Evolutionary conservation across 192 early-diverging fungal species (phyloP).

Genomic region (Funneliformis geosporum): DNA sequence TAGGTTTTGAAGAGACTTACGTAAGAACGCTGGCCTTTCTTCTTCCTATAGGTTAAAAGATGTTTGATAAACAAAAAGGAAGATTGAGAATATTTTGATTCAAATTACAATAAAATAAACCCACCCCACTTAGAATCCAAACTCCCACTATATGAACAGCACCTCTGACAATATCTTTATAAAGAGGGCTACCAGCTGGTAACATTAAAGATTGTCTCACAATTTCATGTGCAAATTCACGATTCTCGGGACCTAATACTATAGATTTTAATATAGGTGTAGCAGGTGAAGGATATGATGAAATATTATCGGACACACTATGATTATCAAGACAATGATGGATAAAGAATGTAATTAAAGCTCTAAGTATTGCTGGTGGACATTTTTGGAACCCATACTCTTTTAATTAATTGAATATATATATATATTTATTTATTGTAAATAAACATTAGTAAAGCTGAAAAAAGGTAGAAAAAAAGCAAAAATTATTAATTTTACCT

Average conservation of each 20-base stretch:
- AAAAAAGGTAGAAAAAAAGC: not conserved
- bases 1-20: conserved; percentile 34
- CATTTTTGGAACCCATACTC: conserved; percentile 65
- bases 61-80: not conserved
- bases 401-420: conserved; percentile 15
- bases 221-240: conserved; percentile 80
- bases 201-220: conserved; percentile 67
- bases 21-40: conserved; percentile 69
- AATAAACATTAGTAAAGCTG: no score
- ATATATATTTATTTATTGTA: no score
- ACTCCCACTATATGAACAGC: conserved; percentile 66
- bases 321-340: conserved; percentile 62
- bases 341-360: conserved; percentile 66
- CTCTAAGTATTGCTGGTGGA: conserved; percentile 66
- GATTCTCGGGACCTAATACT: conserved; percentile 53
- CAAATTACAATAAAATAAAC: not conserved
- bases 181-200: conserved; percentile 55
- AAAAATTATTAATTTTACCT: conserved; percentile 39
- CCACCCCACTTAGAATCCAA: conserved; percentile 59
- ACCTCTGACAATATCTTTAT: conserved; percentile 66
- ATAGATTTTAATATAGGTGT: conserved; percentile 66
- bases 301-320: conserved; percentile 34
- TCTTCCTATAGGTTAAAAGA: conserved; percentile 51
- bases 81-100: not conserved
- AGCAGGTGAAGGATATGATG: conserved; percentile 55